phyloP scores from a whole-genome alignment of 2,329 filamentous ascomycete genomes.

The Elsinoe perseae region DNA sequence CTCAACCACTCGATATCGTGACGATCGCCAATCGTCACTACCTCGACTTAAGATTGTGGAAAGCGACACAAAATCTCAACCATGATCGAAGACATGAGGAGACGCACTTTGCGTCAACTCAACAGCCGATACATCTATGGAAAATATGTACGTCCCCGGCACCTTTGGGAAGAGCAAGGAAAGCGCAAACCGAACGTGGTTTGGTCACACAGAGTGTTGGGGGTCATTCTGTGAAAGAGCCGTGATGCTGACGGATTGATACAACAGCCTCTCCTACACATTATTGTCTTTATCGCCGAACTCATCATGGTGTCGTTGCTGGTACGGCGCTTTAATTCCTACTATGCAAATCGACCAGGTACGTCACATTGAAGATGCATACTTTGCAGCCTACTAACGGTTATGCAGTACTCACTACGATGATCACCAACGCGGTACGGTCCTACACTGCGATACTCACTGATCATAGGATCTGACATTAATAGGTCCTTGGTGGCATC shows the following conservation, averaged over 20 bases:
- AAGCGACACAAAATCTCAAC: conserved; percentile 9
- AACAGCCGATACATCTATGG: conserved; percentile 69
- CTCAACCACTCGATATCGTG: neutral
- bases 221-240: neutral
- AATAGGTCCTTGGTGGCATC: conserved; percentile 74
- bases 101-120: conserved; percentile 42
- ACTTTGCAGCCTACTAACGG: conserved; percentile 5
- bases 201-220: conserved; percentile 1
- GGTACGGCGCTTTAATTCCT: conserved; percentile 80
- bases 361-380: conserved; percentile 28
- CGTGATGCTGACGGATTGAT: neutral
- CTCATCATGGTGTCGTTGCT: conserved; percentile 79
- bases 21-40: conserved; percentile 14
- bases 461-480: conserved; percentile 15
- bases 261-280: conserved; percentile 74
- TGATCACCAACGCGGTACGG: conserved; percentile 90
- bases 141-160: conserved; percentile 54
- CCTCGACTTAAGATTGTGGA: neutral
- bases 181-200: neutral
- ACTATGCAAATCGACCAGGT: conserved; percentile 86
- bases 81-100: conserved; percentile 15
- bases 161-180: conserved; percentile 12
- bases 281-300: conserved; percentile 76
- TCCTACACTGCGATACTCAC: neutral
- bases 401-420: conserved; percentile 77